Conservation (phyloP, 495 filamentous ascomycete genomes). For the Annulohypoxylon nitens region DNA sequence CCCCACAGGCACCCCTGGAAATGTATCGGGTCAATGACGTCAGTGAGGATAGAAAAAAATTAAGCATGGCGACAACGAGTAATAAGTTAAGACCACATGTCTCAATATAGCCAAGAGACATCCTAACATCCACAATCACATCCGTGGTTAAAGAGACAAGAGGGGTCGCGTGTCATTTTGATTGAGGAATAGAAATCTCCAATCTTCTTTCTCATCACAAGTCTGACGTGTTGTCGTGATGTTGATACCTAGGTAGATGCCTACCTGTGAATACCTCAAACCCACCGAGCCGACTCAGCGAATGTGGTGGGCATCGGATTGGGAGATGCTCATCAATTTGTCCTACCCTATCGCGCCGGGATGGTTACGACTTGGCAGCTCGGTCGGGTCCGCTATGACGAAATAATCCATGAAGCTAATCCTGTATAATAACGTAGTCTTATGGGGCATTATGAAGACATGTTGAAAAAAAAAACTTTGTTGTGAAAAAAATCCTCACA, state of each 20-base stretch:
- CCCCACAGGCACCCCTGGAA: constrained; percentile 1
- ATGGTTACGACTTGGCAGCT: constrained; percentile 39
- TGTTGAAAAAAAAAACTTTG: constrained; percentile 8
- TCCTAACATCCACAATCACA: not conserved
- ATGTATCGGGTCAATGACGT: constrained; percentile 26
- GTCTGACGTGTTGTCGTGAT: not conserved
- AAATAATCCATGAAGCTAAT: constrained; percentile 23
- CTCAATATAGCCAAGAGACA: constrained; percentile 10
- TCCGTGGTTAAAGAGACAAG: not conserved
- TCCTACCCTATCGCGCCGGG: constrained; percentile 14
- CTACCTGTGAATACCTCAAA: not conserved
- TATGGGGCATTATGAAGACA: constrained; percentile 6
- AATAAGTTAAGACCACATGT: not conserved
- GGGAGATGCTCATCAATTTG: constrained; percentile 11
- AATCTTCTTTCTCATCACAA: not conserved
- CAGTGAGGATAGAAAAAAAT: constrained; percentile 26
- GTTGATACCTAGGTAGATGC: not conserved
- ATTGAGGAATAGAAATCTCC: constrained; percentile 18
- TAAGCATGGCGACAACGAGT: constrained; percentile 7
- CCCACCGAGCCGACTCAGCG: constrained; percentile 7
- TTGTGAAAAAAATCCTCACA: not conserved
- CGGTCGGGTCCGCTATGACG: constrained; percentile 38
- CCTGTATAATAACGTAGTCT: not conserved
- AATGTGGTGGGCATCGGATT: constrained; percentile 19
- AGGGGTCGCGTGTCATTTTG: not conserved